Evolutionary conservation across 129 eudicot species (phyloP), one percentile per base, ranked within the genome.

Genomic region (Apium graveolens): DNA sequence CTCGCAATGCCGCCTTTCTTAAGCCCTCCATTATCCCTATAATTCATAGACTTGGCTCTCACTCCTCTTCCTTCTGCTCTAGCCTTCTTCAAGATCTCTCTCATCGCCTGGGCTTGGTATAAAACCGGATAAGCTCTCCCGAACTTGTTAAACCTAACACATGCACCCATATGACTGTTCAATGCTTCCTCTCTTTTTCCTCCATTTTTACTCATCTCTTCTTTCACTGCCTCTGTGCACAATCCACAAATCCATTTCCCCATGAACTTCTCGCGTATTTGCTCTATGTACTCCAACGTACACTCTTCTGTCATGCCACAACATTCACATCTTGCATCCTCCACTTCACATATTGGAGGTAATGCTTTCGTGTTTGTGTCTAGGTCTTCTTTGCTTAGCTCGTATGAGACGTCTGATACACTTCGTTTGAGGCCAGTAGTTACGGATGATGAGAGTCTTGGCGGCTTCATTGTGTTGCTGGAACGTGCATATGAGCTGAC

Each of bases 231-330:
- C 78, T 91, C 97, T 0, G 92, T 70, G 79, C 97, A 91, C 80
- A 91, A 48, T 57, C 97, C 97, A 10, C 97, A 91, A 4, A 91
- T 86, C 92, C 91, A 91, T 79, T 91, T 91, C 20, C 97, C 95
- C 0, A 48, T 70, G 76, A 80, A 89, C 80, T 79, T 87, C 14
- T 83, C 90, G 12, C 88, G 86, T 35, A 91, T 82, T 42, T 75
- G 84, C 34, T 79, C 86, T 81, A 91, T 83, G 88, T 91, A 91
- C 68, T 89, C 92, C 3, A 83, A 87, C 1, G 97, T 91, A 73
- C 91, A 91, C 79, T 91, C 97, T 71, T 91, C 97, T 17, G 75
- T 66, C 94, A 91, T 91, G 6, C 97, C 95, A 76, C 97, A 91
- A 42, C 97, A 91, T 77, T 89, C 97, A 14, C 97, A 91, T 80